Base-by-base conservation (phyloP, 1,139 yeast genomes). In the Groenewaldozyma sp. region DNA sequence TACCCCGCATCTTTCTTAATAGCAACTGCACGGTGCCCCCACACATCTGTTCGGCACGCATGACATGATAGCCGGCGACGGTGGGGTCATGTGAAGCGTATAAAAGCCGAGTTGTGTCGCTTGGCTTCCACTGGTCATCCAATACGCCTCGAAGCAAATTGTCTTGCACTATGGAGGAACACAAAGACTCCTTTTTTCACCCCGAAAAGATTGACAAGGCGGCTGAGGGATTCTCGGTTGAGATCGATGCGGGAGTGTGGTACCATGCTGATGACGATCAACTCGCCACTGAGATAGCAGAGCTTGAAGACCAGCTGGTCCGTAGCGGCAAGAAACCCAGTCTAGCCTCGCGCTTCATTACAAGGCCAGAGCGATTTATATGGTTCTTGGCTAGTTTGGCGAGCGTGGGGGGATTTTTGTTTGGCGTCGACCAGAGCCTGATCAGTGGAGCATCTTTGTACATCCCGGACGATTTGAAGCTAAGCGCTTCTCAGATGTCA, bases 401-500 rank as follows among this genome's bases (percentile, higher is more conserved):
- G 6, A 91, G 93, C 16, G 71, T 80, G 17, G 93, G 93, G 31
- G 94, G 93, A 0, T 82, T 82, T 59, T 64, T 82, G 38, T 82
- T 80, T 54, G 94, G 94, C 1, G 82, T 81, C 56, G 94, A 83
- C 59, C 84, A 94, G 1, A 93, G 94, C 3, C 65, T 82, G 36
- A 78, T 81, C 40, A 82, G 82, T 58, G 82, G 80, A 48, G 64
- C 82, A 7, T 59, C 79, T 41, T 86, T 80, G 49, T 65, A 71
- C 35, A 73, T 81, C 47, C 75, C 87, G 1, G 51, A 69, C 3
- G 67, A 71, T 47, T 59, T 64, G 3, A 45, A 46, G 2, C 50
- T 83, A 55, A 65, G 72, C 2, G 73, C 78, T 2, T 71, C 67
- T 45, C 83, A 82, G 55, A 64, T 77, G 50, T 79, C 94, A 1